These are phyloP conservation scores for Solanum lycopersicoides DNA, from an alignment of 257 asterid species.

Conservation along the genomic window DNA sequence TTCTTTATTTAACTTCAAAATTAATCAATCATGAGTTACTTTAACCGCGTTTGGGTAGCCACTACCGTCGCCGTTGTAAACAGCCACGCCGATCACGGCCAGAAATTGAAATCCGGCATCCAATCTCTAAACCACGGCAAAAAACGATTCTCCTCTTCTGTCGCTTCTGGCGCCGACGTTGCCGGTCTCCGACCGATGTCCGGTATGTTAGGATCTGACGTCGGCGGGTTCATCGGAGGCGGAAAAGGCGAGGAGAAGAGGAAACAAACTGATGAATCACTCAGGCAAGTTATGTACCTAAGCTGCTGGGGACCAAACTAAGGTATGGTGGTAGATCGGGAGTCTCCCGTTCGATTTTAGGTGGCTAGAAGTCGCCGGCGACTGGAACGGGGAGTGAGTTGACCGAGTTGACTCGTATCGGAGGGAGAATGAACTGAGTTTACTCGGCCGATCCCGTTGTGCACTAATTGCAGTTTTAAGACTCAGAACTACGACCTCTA, in stretches of 20 bases:
- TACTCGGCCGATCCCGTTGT: neutral
- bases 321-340: slow-evolving; percentile 9
- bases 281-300: slow-evolving; percentile 63
- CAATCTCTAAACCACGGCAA: slow-evolving; percentile 40
- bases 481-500: neutral
- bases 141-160: slow-evolving; percentile 22
- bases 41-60: slow-evolving; percentile 58
- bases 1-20: neutral
- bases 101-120: slow-evolving; percentile 42
- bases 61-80: slow-evolving; percentile 57
- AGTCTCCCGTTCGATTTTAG: neutral
- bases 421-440: neutral
- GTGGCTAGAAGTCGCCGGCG: neutral
- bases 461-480: neutral
- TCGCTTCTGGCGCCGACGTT: slow-evolving; percentile 3
- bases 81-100: slow-evolving; percentile 53
- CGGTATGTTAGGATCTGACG: slow-evolving; percentile 27
- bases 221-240: slow-evolving; percentile 8
- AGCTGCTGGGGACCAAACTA: slow-evolving; percentile 50
- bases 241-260: slow-evolving; percentile 21
- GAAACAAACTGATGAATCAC: slow-evolving; percentile 50
- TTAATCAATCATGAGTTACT: slow-evolving; percentile 16
- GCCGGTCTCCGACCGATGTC: slow-evolving; percentile 39
- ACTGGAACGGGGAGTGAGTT: neutral
- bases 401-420: slow-evolving; percentile 5